These are phyloP conservation scores for Coleophoma eucalyptorum DNA, from an alignment of 2,329 filamentous ascomycete species.

Conservation along the genomic window DNA sequence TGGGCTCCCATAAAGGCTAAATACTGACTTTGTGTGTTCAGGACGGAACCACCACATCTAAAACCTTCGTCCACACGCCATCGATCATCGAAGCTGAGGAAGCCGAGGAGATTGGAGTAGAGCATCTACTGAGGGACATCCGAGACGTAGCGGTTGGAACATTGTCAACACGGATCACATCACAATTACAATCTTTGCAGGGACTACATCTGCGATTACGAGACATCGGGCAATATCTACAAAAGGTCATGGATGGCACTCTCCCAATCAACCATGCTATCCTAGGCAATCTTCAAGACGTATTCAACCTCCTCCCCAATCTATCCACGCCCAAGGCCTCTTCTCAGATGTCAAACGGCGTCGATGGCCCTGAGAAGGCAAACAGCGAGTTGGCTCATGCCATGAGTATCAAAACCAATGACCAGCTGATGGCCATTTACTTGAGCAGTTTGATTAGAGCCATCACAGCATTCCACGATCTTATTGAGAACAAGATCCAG, in stretches of 20 bases:
- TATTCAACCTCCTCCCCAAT: conserved; percentile 97
- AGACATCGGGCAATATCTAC: conserved; percentile 92
- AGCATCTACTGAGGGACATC: conserved; percentile 96
- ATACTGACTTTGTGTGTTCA: conserved; percentile 32
- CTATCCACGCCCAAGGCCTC: conserved; percentile 77
- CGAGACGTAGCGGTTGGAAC: conserved; percentile 97
- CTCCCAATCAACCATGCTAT: conserved; percentile 97
- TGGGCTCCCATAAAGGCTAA: neutral
- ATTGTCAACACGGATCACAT: conserved; percentile 92
- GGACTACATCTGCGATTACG: conserved; percentile 90
- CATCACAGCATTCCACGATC: conserved; percentile 97
- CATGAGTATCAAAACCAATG: conserved; percentile 99
- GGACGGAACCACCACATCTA: conserved; percentile 95
- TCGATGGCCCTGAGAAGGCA: conserved; percentile 43
- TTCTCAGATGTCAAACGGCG: conserved; percentile 43
- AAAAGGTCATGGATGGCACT: conserved; percentile 90
- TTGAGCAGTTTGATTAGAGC: conserved; percentile 93
- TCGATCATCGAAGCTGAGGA: conserved; percentile 99
- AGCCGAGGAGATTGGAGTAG: conserved; percentile 97
- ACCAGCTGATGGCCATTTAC: conserved; percentile 98
- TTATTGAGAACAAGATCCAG: conserved; percentile 99
- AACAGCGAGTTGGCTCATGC: conserved; percentile 89
- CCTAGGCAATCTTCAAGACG: conserved; percentile 95
- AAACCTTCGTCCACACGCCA: conserved; percentile 97
- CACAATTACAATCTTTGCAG: conserved; percentile 95